Percentiles rank a stretch among this genome's conserved stretches.
These are phyloP conservation scores for Xylariales sp. DNA, from an alignment of 2,329 filamentous ascomycete species.

Conservation along the genomic window DNA sequence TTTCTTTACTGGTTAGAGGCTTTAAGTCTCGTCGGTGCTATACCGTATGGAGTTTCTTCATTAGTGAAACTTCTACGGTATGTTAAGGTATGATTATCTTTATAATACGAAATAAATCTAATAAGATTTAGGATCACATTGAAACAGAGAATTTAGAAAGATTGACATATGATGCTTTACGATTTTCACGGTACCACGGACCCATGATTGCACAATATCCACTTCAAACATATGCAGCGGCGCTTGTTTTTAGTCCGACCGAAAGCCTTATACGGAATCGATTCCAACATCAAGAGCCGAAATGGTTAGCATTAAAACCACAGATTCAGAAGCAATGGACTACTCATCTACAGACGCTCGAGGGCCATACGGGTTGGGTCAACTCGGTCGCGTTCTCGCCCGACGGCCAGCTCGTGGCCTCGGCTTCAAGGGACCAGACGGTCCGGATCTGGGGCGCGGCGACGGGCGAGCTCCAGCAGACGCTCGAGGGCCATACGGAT, in stretches of 20 bases:
- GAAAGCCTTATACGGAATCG: slow-evolving; percentile 13
- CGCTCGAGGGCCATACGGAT: too few species aligned
- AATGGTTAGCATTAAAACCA: too few species aligned
- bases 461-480: too few species aligned
- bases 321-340: too few species aligned
- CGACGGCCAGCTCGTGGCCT: too few species aligned
- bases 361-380: too few species aligned
- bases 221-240: slow-evolving; percentile 29
- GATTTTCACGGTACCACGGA: too few species aligned
- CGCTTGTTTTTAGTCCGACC: slow-evolving; percentile 24
- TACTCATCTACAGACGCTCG: too few species aligned
- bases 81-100: slow-evolving; percentile 2
- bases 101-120: neutral
- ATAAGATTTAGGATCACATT: neutral
- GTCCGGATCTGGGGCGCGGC: too few species aligned
- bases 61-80: slow-evolving; percentile 15
- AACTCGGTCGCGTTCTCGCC: too few species aligned
- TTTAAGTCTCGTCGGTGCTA: slow-evolving; percentile 26
- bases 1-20: slow-evolving; percentile 40
- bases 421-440: too few species aligned
- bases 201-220: slow-evolving; percentile 21
- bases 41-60: slow-evolving; percentile 16
- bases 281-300: slow-evolving; percentile 13
- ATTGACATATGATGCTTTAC: slow-evolving; percentile 22
- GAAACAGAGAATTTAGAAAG: neutral